Evolutionary conservation across 2,329 filamentous ascomycete genomes (phyloP).

Genomic region (Apiospora kogelbergensis): DNA sequence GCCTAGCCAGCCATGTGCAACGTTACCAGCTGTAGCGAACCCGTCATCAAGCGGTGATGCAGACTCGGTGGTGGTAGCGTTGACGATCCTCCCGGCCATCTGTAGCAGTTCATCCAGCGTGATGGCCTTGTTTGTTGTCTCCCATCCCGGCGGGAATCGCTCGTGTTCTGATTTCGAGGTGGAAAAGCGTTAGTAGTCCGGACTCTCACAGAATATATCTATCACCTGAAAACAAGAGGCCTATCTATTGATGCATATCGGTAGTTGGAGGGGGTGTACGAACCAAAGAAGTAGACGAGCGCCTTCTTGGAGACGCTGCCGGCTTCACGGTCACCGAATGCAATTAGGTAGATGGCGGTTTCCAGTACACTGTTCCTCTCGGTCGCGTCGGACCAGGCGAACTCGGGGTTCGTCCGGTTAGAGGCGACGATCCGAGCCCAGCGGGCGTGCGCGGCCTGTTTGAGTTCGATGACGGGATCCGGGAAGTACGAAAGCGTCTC

Average conservation of each 20-base stretch:
- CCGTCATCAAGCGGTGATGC: background rate
- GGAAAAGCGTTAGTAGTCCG: background rate
- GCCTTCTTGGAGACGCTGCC: background rate
- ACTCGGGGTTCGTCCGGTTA: conserved; percentile 22
- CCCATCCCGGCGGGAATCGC: background rate
- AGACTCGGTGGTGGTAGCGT: background rate
- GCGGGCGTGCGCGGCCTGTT: conserved; percentile 20
- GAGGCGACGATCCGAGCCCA: conserved; percentile 19
- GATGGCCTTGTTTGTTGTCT: background rate
- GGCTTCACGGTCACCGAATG: conserved; percentile 3
- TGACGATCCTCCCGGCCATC: background rate
- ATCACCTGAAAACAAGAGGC: no score
- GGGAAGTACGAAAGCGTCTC: conserved; percentile 22
- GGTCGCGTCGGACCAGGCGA: background rate
- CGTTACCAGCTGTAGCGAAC: background rate
- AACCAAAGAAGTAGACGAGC: conserved; percentile 11
- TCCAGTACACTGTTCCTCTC: conserved; percentile 9
- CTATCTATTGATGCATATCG: no score
- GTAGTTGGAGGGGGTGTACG: background rate
- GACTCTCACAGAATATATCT: background rate
- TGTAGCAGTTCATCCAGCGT: background rate
- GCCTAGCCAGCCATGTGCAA: no score
- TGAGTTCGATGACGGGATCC: conserved; percentile 17
- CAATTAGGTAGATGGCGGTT: conserved; percentile 9
- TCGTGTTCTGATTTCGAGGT: background rate